Evolutionary conservation across 768 basidiomycete species (phyloP).

Genomic region (Naganishia randhawae): DNA sequence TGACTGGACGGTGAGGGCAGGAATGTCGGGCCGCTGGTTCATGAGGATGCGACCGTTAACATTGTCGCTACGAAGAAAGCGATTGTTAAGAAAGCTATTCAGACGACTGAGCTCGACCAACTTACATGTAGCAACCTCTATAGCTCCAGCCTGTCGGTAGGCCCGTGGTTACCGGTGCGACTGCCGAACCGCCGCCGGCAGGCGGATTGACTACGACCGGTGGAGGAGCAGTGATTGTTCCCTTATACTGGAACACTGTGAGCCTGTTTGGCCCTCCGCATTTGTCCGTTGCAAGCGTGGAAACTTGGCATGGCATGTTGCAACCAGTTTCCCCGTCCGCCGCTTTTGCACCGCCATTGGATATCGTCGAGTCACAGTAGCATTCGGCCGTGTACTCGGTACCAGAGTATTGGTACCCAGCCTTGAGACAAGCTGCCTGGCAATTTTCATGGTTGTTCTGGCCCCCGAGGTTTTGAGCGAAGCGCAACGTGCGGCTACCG

Average conservation of each 20-base stretch:
- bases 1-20: slow-evolving; percentile 49
- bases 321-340: slow-evolving; percentile 55
- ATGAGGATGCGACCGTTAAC: slow-evolving; percentile 31
- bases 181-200: slow-evolving; percentile 48
- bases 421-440: slow-evolving; percentile 4
- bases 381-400: slow-evolving; percentile 22
- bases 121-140: slow-evolving; percentile 58
- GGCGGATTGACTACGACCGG: slow-evolving; percentile 1
- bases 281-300: slow-evolving; percentile 59
- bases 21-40: neutral
- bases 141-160: slow-evolving; percentile 67
- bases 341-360: slow-evolving; percentile 59
- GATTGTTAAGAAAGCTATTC: slow-evolving; percentile 1
- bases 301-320: slow-evolving; percentile 68
- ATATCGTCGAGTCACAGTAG: slow-evolving; percentile 61
- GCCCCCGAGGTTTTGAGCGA: neutral
- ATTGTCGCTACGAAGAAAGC: slow-evolving; percentile 46
- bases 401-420: slow-evolving; percentile 8
- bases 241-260: neutral
- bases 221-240: neutral
- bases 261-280: neutral
- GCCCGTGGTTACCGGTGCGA: slow-evolving; percentile 55
- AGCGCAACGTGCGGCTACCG: slow-evolving; percentile 32
- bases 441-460: slow-evolving; percentile 8
- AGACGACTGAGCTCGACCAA: neutral